These are phyloP conservation scores for Lagenidium sp. DNA, from an alignment of 352 stramenopile genomes.

Conservation along the genomic window DNA sequence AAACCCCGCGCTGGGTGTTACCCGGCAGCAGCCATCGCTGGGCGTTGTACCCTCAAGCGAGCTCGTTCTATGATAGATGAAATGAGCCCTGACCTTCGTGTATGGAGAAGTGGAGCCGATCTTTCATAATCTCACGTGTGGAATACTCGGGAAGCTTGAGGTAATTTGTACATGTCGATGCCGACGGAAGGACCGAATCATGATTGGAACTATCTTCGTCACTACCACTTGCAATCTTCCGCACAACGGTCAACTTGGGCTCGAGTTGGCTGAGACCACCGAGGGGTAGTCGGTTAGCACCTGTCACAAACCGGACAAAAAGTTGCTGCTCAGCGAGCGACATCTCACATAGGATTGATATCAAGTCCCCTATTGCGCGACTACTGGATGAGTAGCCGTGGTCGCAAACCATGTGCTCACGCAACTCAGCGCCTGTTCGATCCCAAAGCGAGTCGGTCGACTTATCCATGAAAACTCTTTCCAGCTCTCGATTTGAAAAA, in stretches of 20 bases:
- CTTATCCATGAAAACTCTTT: slow-evolving; percentile 52
- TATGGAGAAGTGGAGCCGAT: slow-evolving; percentile 76
- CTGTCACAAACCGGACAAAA: slow-evolving; percentile 89
- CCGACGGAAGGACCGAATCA: slow-evolving; percentile 69
- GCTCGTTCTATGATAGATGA: slow-evolving; percentile 59
- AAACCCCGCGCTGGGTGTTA: not conserved
- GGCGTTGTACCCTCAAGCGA: not conserved
- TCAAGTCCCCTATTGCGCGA: slow-evolving; percentile 56
- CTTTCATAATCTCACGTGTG: slow-evolving; percentile 56
- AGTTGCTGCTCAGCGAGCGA: slow-evolving; percentile 55
- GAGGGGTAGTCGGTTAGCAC: slow-evolving; percentile 74
- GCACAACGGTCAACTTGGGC: slow-evolving; percentile 85
- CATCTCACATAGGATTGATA: slow-evolving; percentile 71
- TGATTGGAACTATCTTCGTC: slow-evolving; percentile 4
- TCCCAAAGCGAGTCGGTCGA: slow-evolving; percentile 47
- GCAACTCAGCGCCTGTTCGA: slow-evolving; percentile 54
- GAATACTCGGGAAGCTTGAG: slow-evolving; percentile 90
- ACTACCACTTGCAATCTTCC: slow-evolving; percentile 43
- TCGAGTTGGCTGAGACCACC: slow-evolving; percentile 75
- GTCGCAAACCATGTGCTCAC: slow-evolving; percentile 73
- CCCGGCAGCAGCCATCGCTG: no score
- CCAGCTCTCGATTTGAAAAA: slow-evolving; percentile 59
- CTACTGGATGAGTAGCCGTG: slow-evolving; percentile 73
- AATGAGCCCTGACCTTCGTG: slow-evolving; percentile 79
- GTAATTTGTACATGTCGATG: slow-evolving; percentile 88